phyloP scores from a whole-genome alignment of 495 filamentous ascomycete genomes.

The Annulohypoxylon bovei region DNA sequence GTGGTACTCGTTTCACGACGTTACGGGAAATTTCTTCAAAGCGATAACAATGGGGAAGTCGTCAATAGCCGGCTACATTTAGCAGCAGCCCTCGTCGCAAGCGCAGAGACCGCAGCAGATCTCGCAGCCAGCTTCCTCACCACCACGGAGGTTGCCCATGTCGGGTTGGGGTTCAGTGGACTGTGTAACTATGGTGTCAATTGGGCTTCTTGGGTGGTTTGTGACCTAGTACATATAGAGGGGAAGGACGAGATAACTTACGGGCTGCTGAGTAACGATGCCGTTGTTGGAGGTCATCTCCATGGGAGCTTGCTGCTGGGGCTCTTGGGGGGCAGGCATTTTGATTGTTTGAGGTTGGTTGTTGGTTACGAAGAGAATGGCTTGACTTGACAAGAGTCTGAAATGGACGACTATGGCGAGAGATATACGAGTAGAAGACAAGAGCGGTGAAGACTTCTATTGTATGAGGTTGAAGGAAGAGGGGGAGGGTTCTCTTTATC shows the following conservation, averaged over 20 bases:
- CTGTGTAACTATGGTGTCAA: slow-evolving; percentile 26
- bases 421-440: not conserved
- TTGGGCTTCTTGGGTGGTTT: not conserved
- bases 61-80: slow-evolving; percentile 18
- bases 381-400: slow-evolving; percentile 2
- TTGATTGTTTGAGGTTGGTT: slow-evolving; percentile 21
- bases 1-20: slow-evolving; percentile 15
- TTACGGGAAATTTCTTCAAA: not conserved
- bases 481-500: slow-evolving; percentile 20
- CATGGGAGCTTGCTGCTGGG: slow-evolving; percentile 50
- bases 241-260: slow-evolving; percentile 19
- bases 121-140: slow-evolving; percentile 49
- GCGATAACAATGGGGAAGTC: not conserved
- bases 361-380: not conserved
- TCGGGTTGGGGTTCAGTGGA: slow-evolving; percentile 43
- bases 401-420: slow-evolving; percentile 18
- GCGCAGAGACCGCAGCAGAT: slow-evolving; percentile 50
- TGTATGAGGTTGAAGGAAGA: not conserved
- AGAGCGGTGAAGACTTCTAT: slow-evolving; percentile 22
- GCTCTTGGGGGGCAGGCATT: slow-evolving; percentile 46
- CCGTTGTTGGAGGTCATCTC: slow-evolving; percentile 40
- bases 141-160: slow-evolving; percentile 42
- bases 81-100: slow-evolving; percentile 49
- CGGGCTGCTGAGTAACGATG: slow-evolving; percentile 46
- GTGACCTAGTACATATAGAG: not conserved